These are phyloP conservation scores for Sungouiella thailandica DNA, from an alignment of 805 yeast species.

Conservation along the genomic window DNA sequence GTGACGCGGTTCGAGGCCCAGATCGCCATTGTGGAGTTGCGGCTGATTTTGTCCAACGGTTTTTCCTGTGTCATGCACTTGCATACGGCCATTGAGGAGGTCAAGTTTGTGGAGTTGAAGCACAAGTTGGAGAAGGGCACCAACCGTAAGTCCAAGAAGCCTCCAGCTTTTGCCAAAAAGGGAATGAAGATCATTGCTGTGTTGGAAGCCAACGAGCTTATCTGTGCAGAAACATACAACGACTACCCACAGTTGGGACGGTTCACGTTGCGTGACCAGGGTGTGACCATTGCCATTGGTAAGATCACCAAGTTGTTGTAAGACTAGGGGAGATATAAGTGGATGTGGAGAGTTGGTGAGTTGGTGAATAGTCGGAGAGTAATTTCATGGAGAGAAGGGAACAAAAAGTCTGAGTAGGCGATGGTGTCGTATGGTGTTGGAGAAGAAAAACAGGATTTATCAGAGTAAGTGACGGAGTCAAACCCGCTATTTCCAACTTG, in stretches of 20 bases:
- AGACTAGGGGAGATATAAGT: slow-evolving; percentile 7
- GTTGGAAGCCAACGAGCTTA: slow-evolving; percentile 78
- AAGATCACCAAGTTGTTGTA: slow-evolving; percentile 85
- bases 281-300: slow-evolving; percentile 97
- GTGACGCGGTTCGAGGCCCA: slow-evolving; percentile 92
- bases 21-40: slow-evolving; percentile 93
- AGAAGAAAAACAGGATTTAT: no score
- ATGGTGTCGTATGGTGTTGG: no score
- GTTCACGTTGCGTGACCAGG: slow-evolving; percentile 98
- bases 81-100: slow-evolving; percentile 98
- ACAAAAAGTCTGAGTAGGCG: no score
- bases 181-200: slow-evolving; percentile 98
- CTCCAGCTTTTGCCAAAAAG: slow-evolving; percentile 97
- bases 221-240: slow-evolving; percentile 88
- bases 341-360: neutral
- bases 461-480: no score
- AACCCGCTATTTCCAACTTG: no score
- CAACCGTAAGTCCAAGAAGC: slow-evolving; percentile 90
- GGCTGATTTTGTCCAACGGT: slow-evolving; percentile 90
- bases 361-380: neutral
- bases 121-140: slow-evolving; percentile 97
- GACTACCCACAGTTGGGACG: slow-evolving; percentile 97
- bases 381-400: no score
- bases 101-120: slow-evolving; percentile 69
- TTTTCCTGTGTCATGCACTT: slow-evolving; percentile 98